Evolutionary conservation across 2,329 filamentous ascomycete species (phyloP).

Genomic region (Malbranchea zuffiana): DNA sequence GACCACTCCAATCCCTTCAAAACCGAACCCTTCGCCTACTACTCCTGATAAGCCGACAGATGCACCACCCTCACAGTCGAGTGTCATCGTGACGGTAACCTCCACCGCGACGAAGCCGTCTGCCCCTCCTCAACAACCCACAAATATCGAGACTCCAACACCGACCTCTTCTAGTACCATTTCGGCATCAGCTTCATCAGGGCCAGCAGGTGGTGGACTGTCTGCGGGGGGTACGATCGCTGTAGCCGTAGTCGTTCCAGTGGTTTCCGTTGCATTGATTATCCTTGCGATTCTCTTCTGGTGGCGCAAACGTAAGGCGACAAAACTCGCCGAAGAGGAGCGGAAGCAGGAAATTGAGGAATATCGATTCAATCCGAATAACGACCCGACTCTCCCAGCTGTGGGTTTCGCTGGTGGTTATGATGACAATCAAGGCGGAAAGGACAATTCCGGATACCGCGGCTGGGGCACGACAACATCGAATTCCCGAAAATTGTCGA

Average conservation of each 20-base stretch:
- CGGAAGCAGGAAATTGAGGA: slow-evolving; percentile 94
- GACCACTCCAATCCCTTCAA: neutral
- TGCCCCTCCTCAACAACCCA: slow-evolving; percentile 1
- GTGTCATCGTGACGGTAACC: slow-evolving; percentile 20
- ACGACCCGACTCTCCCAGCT: slow-evolving; percentile 67
- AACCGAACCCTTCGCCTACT: neutral
- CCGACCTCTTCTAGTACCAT: slow-evolving; percentile 17
- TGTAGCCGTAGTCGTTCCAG: slow-evolving; percentile 86
- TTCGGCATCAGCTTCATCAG: slow-evolving; percentile 20
- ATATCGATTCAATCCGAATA: slow-evolving; percentile 96
- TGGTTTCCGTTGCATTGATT: slow-evolving; percentile 73
- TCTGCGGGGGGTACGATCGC: slow-evolving; percentile 60
- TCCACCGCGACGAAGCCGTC: slow-evolving; percentile 16
- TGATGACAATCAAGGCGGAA: slow-evolving; percentile 57
- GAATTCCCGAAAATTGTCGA: slow-evolving; percentile 73
- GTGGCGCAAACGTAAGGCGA: slow-evolving; percentile 80
- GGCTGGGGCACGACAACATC: slow-evolving; percentile 86
- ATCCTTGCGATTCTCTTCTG: slow-evolving; percentile 67
- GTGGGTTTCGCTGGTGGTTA: slow-evolving; percentile 39
- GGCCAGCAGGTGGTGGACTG: slow-evolving; percentile 26
- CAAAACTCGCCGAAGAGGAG: slow-evolving; percentile 74
- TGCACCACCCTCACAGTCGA: slow-evolving; percentile 3
- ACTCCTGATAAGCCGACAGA: neutral
- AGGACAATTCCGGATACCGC: slow-evolving; percentile 60
- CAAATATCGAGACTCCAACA: slow-evolving; percentile 12